Conservation (phyloP, 495 filamentous ascomycete genomes). For the Pyronema domesticum region DNA sequence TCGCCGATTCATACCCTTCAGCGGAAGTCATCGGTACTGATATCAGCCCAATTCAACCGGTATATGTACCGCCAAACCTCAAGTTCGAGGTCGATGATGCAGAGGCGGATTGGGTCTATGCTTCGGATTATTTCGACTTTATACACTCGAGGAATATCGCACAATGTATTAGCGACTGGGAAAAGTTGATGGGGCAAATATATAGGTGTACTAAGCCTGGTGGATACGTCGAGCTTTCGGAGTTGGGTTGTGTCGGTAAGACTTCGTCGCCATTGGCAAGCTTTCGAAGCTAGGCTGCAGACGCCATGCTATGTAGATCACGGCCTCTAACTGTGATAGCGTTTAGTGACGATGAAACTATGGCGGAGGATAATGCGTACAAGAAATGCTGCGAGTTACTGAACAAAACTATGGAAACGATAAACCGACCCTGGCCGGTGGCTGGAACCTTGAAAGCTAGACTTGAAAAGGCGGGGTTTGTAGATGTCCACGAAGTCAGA, state of each 20-base stretch:
- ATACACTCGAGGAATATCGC: constrained; percentile 26
- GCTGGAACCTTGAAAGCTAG: too few relatives aligned
- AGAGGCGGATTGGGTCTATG: constrained; percentile 8
- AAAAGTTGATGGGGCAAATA: background rate
- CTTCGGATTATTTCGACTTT: constrained; percentile 22
- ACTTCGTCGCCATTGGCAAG: too few relatives aligned
- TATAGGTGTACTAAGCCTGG: background rate
- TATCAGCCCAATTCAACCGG: background rate
- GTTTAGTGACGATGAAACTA: constrained; percentile 25
- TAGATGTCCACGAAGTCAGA: too few relatives aligned
- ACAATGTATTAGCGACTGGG: constrained; percentile 5
- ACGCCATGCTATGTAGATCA: too few relatives aligned
- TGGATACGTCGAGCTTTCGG: constrained; percentile 9
- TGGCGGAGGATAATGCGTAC: constrained; percentile 3
- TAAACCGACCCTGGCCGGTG: background rate
- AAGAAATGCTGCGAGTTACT: constrained; percentile 1
- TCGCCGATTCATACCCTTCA: background rate
- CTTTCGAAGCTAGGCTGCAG: too few relatives aligned
- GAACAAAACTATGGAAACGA: background rate
- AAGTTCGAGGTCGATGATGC: constrained; percentile 3
- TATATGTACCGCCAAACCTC: background rate
- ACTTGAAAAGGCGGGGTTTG: too few relatives aligned
- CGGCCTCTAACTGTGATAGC: constrained; percentile 9
- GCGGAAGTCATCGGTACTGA: background rate
- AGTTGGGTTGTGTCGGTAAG: background rate